These are phyloP conservation scores for Aspergillus mulundensis DNA, from an alignment of 495 filamentous ascomycete species.

Conservation along the genomic window DNA sequence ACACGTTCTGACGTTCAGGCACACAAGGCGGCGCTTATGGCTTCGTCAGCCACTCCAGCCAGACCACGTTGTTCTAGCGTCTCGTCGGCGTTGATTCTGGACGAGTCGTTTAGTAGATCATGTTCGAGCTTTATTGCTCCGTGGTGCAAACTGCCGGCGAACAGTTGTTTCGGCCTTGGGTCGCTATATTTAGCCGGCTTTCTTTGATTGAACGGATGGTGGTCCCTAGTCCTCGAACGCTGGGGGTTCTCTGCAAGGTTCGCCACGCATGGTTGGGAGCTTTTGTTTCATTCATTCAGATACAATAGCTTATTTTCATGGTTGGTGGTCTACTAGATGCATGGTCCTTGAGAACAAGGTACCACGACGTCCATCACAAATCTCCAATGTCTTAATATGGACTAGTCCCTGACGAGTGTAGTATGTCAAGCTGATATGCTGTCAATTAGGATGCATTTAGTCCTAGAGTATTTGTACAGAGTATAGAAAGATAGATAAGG, in stretches of 20 bases:
- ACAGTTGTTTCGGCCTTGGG: not conserved
- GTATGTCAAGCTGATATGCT: not conserved
- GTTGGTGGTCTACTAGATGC: too few relatives aligned
- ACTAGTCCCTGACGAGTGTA: too few relatives aligned
- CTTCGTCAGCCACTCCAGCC: not conserved
- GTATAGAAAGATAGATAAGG: not conserved
- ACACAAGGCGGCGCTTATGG: not conserved
- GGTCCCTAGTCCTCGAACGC: not conserved
- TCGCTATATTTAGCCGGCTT: not conserved
- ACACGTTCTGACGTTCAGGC: not conserved
- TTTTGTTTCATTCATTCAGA: too few relatives aligned
- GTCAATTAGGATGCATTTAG: slow-evolving; percentile 2
- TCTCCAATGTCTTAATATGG: too few relatives aligned
- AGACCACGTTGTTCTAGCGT: slow-evolving; percentile 2
- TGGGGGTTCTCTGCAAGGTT: not conserved
- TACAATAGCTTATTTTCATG: too few relatives aligned
- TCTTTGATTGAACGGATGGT: not conserved
- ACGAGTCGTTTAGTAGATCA: slow-evolving; percentile 1
- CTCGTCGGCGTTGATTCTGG: not conserved
- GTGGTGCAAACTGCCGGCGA: not conserved
- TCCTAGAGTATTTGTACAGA: slow-evolving; percentile 6
- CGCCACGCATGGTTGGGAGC: not conserved
- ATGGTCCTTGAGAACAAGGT: too few relatives aligned
- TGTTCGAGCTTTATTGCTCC: not conserved
- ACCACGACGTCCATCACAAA: too few relatives aligned